Percentiles rank a stretch among this genome's conserved stretches.
Evolutionary conservation across 176 grass and related monocot species (phyloP).

Genomic region (Rhipidocladum racemiflorum): DNA sequence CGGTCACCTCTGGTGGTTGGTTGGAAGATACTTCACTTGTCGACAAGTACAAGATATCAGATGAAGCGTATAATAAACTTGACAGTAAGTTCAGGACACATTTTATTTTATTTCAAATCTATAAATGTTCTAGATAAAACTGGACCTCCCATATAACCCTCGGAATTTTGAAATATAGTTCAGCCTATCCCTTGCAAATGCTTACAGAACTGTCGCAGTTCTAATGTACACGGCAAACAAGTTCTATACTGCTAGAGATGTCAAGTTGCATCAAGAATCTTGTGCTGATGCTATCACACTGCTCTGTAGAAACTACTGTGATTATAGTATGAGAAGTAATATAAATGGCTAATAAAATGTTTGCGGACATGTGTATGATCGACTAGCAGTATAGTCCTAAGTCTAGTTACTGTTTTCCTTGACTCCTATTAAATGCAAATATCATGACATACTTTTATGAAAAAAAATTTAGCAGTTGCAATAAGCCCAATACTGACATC

Average conservation of each 20-base stretch:
- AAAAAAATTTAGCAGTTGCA: too few relatives aligned
- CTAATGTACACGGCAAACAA: background rate
- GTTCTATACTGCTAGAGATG: background rate
- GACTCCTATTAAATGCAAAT: background rate
- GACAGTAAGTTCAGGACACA: constrained; percentile 41
- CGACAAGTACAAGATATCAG: constrained; percentile 87
- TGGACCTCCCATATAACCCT: too few relatives aligned
- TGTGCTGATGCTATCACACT: background rate
- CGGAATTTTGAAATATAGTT: too few relatives aligned
- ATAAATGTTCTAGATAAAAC: background rate
- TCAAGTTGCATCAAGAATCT: background rate
- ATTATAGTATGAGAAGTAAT: background rate
- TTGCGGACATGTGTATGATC: background rate
- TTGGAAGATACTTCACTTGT: constrained; percentile 97
- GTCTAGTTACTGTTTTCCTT: background rate
- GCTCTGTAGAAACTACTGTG: background rate
- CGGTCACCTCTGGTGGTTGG: constrained; percentile 87
- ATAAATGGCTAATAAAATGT: background rate
- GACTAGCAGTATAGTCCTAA: background rate
- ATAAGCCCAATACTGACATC: background rate
- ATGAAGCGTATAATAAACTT: constrained; percentile 85
- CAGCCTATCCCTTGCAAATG: background rate
- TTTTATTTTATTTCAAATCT: background rate
- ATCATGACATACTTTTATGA: background rate
- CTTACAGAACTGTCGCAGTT: background rate